These are phyloP conservation scores for Colletotrichum sp. DNA, from an alignment of 2,329 filamentous ascomycete genomes.

Conservation along the genomic window DNA sequence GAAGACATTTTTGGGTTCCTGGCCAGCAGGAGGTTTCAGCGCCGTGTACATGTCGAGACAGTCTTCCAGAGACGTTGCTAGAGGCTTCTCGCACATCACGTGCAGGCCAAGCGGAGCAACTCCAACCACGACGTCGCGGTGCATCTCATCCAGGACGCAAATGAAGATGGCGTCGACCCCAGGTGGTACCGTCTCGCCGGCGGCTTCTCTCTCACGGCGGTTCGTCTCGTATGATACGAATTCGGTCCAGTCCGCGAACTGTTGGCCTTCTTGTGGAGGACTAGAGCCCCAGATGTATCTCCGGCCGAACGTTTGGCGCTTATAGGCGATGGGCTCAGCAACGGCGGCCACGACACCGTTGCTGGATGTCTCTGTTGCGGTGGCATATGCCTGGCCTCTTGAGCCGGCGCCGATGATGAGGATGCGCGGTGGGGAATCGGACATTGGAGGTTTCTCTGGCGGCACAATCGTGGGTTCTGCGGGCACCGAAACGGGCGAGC, in stretches of 20 bases:
- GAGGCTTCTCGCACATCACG: slow-evolving; percentile 93
- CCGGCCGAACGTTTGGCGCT: slow-evolving; percentile 72
- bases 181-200: slow-evolving; percentile 52
- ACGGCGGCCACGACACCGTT: slow-evolving; percentile 77
- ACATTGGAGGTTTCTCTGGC: slow-evolving; percentile 47
- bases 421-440: slow-evolving; percentile 64
- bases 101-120: slow-evolving; percentile 76
- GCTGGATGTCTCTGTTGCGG: slow-evolving; percentile 67
- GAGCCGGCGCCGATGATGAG: slow-evolving; percentile 85
- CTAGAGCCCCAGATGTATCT: slow-evolving; percentile 73
- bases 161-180: slow-evolving; percentile 69
- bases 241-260: slow-evolving; percentile 76
- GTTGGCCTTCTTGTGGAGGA: slow-evolving; percentile 62
- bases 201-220: slow-evolving; percentile 59
- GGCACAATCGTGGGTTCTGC: slow-evolving; percentile 32
- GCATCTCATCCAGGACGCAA: slow-evolving; percentile 85
- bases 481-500: slow-evolving; percentile 5
- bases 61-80: slow-evolving; percentile 79
- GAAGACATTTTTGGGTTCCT: slow-evolving; percentile 61
- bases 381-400: slow-evolving; percentile 76
- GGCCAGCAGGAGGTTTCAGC: slow-evolving; percentile 39
- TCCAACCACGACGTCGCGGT: slow-evolving; percentile 79
- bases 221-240: slow-evolving; percentile 75
- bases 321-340: slow-evolving; percentile 81
- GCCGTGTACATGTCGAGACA: slow-evolving; percentile 77